Conservation (phyloP, 1,284 basidiomycete genomes). For the Pterula multifida region DNA sequence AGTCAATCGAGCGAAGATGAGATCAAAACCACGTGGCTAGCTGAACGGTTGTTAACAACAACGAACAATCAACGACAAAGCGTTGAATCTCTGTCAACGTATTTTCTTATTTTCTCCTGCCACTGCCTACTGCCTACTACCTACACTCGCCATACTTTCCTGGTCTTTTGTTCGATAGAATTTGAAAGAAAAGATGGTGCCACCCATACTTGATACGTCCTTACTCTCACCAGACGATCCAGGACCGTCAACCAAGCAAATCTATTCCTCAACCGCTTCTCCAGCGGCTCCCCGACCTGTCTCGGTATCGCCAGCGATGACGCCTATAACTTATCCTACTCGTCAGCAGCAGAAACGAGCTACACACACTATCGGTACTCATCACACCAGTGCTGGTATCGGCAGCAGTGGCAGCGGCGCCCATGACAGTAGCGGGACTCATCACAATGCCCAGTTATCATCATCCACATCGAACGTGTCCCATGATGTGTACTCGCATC, state of each 20-base stretch:
- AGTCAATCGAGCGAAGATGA: too few relatives aligned
- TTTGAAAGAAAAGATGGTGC: background rate
- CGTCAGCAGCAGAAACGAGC: slow-evolving; percentile 18
- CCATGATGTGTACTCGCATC: slow-evolving; percentile 68
- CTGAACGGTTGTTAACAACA: background rate
- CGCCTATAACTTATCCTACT: background rate
- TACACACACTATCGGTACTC: slow-evolving; percentile 34
- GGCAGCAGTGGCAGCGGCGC: slow-evolving; percentile 25
- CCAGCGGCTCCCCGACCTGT: background rate
- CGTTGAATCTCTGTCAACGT: background rate
- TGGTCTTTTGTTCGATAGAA: too few relatives aligned
- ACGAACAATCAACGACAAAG: background rate
- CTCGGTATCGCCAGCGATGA: slow-evolving; percentile 1
- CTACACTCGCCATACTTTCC: too few relatives aligned
- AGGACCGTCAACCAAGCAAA: background rate
- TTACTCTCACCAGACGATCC: background rate
- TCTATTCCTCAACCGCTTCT: background rate
- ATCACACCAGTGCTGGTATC: slow-evolving; percentile 6
- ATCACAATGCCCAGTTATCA: background rate
- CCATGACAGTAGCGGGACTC: background rate
- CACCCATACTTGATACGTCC: background rate
- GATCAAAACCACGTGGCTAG: background rate
- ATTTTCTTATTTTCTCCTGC: background rate
- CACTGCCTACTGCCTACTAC: background rate
- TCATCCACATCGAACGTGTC: background rate